These are phyloP conservation scores for Rhynchospora breviuscula DNA, from an alignment of 176 grass and related monocot genomes.

Conservation along the genomic window DNA sequence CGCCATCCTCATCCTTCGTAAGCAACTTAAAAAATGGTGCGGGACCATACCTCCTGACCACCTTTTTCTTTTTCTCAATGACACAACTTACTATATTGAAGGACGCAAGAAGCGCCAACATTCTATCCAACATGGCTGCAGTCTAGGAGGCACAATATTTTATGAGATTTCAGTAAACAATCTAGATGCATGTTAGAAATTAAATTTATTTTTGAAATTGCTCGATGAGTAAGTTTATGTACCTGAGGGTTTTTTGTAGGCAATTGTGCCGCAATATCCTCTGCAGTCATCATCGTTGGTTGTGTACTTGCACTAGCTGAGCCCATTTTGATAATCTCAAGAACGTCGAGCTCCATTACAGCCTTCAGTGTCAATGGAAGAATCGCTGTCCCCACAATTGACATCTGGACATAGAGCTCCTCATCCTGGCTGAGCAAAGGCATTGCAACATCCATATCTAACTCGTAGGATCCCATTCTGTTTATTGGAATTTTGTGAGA, in stretches of 20 bases:
- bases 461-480: too few relatives aligned
- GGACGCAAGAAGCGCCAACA: neutral
- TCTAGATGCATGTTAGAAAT: too few relatives aligned
- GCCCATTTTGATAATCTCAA: neutral
- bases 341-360: neutral
- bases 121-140: neutral
- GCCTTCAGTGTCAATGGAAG: neutral
- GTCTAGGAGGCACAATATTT: neutral
- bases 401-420: too few relatives aligned
- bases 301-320: neutral
- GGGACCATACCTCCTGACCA: too few relatives aligned
- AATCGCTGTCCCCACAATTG: neutral
- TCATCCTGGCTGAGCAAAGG: too few relatives aligned
- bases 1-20: too few relatives aligned
- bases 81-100: neutral
- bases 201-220: too few relatives aligned
- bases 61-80: too few relatives aligned
- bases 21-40: too few relatives aligned
- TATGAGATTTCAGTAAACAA: neutral
- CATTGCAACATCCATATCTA: too few relatives aligned
- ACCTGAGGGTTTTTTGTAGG: neutral
- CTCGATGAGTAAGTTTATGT: neutral
- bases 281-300: neutral
- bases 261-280: too few relatives aligned
- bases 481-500: too few relatives aligned